A percentile compares a stretch with the other conserved stretches of the same genome.
These are phyloP conservation scores for Capillidium heterosporum DNA, from an alignment of 371 early-diverging fungal species.

Conservation along the genomic window DNA sequence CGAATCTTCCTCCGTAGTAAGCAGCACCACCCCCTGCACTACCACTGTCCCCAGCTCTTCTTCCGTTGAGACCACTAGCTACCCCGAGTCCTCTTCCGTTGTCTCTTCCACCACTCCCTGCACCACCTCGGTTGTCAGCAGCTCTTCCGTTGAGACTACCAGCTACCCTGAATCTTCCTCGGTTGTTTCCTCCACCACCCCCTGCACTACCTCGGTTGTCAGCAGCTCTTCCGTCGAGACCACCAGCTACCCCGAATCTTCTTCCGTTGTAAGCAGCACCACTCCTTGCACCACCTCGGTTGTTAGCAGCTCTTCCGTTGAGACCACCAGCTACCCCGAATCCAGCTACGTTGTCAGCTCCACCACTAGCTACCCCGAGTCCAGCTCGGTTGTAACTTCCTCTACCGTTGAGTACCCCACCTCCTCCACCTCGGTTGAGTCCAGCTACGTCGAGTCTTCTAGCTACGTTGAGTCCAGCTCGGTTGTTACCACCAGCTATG, in stretches of 20 bases:
- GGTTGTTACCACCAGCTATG: not conserved
- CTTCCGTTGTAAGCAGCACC: not conserved
- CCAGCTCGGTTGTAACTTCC: not conserved
- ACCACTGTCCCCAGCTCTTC: not conserved
- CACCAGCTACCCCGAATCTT: too few species aligned
- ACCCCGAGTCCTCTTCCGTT: not conserved
- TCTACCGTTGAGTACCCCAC: not conserved
- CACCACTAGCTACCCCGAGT: not conserved
- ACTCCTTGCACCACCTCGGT: not conserved
- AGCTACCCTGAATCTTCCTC: not conserved
- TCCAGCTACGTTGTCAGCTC: too few species aligned
- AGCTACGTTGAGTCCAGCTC: not conserved
- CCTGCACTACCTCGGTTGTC: not conserved
- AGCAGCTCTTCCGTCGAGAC: not conserved
- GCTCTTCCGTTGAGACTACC: not conserved
- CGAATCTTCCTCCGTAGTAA: not conserved
- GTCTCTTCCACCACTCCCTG: not conserved
- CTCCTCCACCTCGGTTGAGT: not conserved
- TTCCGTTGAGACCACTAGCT: not conserved
- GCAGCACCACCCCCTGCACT: not conserved
- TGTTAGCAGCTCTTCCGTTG: not conserved
- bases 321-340: not conserved
- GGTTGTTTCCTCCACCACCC: not conserved
- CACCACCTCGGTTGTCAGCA: not conserved
- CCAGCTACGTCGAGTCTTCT: not conserved